Evolutionary conservation across 2,329 filamentous ascomycete species (phyloP).

Genomic region (Lecanosticta acicola): DNA sequence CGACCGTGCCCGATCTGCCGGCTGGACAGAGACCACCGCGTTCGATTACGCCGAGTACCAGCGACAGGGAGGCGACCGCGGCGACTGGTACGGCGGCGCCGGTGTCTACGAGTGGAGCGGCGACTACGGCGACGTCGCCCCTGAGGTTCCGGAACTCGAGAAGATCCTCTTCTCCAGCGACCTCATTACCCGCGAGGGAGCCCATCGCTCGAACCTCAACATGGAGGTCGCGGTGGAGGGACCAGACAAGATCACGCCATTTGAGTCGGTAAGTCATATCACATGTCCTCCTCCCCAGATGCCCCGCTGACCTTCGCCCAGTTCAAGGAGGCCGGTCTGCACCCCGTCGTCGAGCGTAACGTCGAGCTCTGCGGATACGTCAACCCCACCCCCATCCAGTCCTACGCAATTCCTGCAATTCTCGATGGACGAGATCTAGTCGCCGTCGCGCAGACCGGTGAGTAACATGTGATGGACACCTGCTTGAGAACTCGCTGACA

Average conservation of each 20-base stretch:
- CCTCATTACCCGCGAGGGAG: conserved; percentile 51
- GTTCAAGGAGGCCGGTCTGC: conserved; percentile 75
- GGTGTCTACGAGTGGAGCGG: conserved; percentile 76
- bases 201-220: conserved; percentile 56
- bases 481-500: conserved; percentile 3
- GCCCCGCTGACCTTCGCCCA: conserved; percentile 25
- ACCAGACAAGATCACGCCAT: conserved; percentile 42
- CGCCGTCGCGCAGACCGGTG: conserved; percentile 87
- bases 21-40: conserved; percentile 26
- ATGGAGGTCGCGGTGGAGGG: conserved; percentile 50
- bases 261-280: conserved; percentile 43
- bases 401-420: conserved; percentile 76
- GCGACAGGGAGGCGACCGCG: conserved; percentile 9
- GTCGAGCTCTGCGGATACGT: conserved; percentile 66
- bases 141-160: conserved; percentile 65
- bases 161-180: conserved; percentile 62
- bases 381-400: conserved; percentile 78
- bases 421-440: conserved; percentile 74
- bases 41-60: conserved; percentile 28
- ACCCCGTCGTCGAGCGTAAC: conserved; percentile 77
- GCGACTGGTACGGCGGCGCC: conserved; percentile 52
- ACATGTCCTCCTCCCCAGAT: conserved; percentile 3
- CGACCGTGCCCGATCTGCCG: conserved; percentile 17
- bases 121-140: conserved; percentile 80
- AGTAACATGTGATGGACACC: conserved; percentile 23